phyloP scores from a whole-genome alignment of 2,329 filamentous ascomycete genomes.

The Diaporthe sp. region DNA sequence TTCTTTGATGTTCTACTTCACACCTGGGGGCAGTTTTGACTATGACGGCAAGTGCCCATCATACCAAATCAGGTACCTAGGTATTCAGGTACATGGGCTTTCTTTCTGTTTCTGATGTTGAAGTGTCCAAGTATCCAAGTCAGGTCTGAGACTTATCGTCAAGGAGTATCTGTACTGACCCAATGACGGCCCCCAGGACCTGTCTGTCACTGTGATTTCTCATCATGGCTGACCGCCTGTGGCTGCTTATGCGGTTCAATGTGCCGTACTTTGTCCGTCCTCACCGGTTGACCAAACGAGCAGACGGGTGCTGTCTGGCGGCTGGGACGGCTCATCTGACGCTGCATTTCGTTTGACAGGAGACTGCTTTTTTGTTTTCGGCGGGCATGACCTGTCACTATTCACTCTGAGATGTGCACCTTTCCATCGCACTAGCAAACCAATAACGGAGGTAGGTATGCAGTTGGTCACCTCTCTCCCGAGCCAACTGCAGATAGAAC shows the following conservation, averaged over 20 bases:
- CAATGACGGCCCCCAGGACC: not conserved
- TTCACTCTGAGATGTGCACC: not conserved
- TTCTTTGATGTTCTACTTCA: not conserved
- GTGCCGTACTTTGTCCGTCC: not conserved
- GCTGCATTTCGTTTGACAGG: not conserved
- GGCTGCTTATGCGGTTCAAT: not conserved
- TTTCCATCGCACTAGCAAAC: not conserved
- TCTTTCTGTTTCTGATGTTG: not conserved
- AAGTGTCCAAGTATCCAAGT: not conserved
- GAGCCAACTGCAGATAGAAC: slow-evolving; percentile 21
- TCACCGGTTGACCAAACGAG: slow-evolving; percentile 13
- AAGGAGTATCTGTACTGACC: not conserved
- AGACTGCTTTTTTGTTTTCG: not conserved
- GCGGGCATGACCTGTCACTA: slow-evolving; percentile 14
- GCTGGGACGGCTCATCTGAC: slow-evolving; percentile 7
- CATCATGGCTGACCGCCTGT: not conserved
- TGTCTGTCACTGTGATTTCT: not conserved
- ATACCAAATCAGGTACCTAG: not conserved
- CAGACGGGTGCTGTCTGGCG: not conserved
- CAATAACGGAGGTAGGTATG: not conserved
- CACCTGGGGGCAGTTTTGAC: not conserved
- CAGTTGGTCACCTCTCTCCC: slow-evolving; percentile 16
- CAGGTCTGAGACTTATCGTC: too few relatives aligned
- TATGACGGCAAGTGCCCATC: not conserved
- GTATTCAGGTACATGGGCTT: not conserved